These are phyloP conservation scores for Fusarium bactridioides DNA, from an alignment of 2,329 filamentous ascomycete genomes.

Conservation along the genomic window DNA sequence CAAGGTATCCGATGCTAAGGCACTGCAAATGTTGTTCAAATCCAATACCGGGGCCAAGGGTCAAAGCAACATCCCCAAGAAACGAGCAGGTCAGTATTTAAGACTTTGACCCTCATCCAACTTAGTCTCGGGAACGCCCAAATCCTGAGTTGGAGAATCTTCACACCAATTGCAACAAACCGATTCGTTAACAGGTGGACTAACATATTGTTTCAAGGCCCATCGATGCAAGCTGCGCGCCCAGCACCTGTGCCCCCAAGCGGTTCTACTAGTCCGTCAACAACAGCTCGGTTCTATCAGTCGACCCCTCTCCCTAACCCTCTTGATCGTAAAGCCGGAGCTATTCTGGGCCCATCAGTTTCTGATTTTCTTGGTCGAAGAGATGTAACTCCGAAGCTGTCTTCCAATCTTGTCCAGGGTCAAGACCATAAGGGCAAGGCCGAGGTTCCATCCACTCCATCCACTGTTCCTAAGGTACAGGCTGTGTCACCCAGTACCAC, in stretches of 20 bases:
- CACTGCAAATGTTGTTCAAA: constrained; percentile 39
- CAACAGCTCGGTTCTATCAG: constrained; percentile 33
- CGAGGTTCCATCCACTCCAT: neutral
- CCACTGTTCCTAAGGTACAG: neutral
- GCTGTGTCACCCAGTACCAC: neutral
- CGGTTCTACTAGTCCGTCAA: constrained; percentile 9
- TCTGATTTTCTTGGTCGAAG: constrained; percentile 36
- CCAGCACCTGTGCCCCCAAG: neutral
- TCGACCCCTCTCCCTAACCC: constrained; percentile 10
- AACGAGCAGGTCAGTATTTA: constrained; percentile 14
- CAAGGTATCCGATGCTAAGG: constrained; percentile 41
- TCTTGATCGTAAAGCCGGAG: constrained; percentile 10
- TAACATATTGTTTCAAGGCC: constrained; percentile 6
- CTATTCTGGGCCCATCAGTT: constrained; percentile 31
- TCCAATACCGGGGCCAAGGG: neutral
- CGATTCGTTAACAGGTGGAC: neutral
- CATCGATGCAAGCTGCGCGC: neutral
- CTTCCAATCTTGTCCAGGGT: neutral
- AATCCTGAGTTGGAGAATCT: neutral
- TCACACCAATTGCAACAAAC: neutral
- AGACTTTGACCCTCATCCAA: neutral
- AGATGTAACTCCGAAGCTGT: constrained; percentile 1
- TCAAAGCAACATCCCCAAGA: constrained; percentile 5
- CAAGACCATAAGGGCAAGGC: neutral
- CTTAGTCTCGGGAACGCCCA: neutral